These are phyloP conservation scores for Danielia oregonensis DNA, from an alignment of 805 yeast genomes.

Conservation along the genomic window DNA sequence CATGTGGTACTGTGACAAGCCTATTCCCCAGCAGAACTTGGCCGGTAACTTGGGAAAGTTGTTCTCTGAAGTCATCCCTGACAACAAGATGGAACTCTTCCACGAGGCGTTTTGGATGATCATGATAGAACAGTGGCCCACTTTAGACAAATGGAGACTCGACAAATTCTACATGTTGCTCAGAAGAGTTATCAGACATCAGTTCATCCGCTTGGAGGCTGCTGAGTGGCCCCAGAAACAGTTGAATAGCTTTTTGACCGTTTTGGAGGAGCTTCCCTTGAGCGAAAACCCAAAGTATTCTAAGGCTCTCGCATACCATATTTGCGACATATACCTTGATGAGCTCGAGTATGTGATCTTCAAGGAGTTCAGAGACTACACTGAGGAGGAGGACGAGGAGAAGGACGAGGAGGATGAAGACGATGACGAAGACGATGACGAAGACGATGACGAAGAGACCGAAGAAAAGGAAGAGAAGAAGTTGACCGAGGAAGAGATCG, in stretches of 20 bases:
- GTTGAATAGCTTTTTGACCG: conserved; percentile 43
- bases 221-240: conserved; percentile 49
- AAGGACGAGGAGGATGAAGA: conserved; percentile 28
- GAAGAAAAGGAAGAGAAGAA: conserved; percentile 3
- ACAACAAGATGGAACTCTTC: conserved; percentile 46
- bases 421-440: conserved; percentile 26
- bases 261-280: conserved; percentile 44
- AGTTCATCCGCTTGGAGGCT: conserved; percentile 50
- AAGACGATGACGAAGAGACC: conserved; percentile 4
- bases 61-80: conserved; percentile 42
- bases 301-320: conserved; percentile 77
- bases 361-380: conserved; percentile 38
- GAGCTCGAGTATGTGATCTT: conserved; percentile 72
- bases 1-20: conserved; percentile 96
- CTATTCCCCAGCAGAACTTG: conserved; percentile 83
- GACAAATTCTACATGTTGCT: conserved; percentile 83
- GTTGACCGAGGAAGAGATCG: conserved; percentile 16
- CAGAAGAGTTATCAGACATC: conserved; percentile 69
- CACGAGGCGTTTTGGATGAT: conserved; percentile 78
- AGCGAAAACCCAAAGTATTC: conserved; percentile 61
- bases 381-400: conserved; percentile 38
- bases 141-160: conserved; percentile 78
- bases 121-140: conserved; percentile 76
- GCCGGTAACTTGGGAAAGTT: conserved; percentile 68
- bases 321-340: conserved; percentile 78